Evolutionary conservation across 352 stramenopile species (phyloP), one percentile per base, ranked within the genome.

Genomic region (Phytophthora chlamydospora): DNA sequence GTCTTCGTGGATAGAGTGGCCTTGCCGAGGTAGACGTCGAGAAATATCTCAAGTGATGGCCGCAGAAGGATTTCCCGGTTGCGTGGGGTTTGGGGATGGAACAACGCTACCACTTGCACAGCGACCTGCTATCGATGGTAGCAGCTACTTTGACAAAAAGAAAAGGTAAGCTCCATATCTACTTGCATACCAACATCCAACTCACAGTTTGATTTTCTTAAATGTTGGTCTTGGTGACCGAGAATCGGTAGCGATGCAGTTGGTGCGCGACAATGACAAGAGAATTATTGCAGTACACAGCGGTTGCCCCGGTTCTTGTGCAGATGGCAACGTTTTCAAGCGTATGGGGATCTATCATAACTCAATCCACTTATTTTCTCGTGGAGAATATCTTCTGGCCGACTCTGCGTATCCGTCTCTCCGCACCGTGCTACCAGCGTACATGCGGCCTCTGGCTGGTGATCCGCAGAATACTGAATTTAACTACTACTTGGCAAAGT

Each of bases 61-160:
- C 0, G 9, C 39, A 29, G 39, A 45, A n/a, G 39, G 39, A 10
- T 45, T 45, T 29, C 39, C 39, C 13, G n/a, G 17, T 31, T 45
- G 39, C 8, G 39, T 45, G 16, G 39, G 39, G 2, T 44, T 29
- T 14, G 8, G n/a, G 4, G 39, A 45, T n/a, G 39, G 39, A 3
- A 45, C 39, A 11, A 31, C 17, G 12, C 29, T 45, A 7, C 39
- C 39, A 29, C 39, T 45, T 21, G 14, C 39, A 45, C 39, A 45
- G 8, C 39, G 17, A 11, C 17, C 39, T 31, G 39, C 17, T 10
- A 5, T 31, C 4, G 24, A 29, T 29, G 24, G 24, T 6, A 29
- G 24, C 24, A 45, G 39, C 39, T 45, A 45, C 39, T 45, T 10
- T 2, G 39, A 45, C 12, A 45, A 16, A 45, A 45, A 45, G 16